Conservation (phyloP, 805 yeast genomes). For the Lipomyces sp. region DNA sequence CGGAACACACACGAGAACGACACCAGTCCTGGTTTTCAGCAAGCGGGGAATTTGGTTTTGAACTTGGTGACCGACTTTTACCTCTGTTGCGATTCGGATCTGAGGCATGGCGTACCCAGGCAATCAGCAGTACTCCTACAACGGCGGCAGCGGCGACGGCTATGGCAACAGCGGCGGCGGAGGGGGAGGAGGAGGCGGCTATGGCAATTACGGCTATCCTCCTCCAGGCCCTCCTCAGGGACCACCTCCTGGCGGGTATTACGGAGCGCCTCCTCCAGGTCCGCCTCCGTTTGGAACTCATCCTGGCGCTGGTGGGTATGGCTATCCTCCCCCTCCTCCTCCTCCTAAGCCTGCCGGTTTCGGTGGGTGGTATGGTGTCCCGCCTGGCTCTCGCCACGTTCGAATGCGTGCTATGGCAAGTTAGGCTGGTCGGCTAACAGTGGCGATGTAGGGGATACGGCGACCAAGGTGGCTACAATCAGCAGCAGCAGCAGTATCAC, state of each 20-base stretch:
- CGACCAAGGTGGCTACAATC: background rate
- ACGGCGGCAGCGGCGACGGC: constrained; percentile 24
- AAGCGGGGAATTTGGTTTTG: no score
- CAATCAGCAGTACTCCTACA: constrained; percentile 37
- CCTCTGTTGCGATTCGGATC: no score
- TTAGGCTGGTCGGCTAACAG: no score
- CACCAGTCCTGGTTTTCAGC: no score
- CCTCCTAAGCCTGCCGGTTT: no score
- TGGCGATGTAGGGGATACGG: no score
- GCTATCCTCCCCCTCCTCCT: no score
- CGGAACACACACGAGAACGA: no score
- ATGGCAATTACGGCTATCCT: constrained; percentile 15
- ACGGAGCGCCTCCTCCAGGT: background rate
- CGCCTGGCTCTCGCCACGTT: background rate
- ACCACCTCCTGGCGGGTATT: constrained; percentile 34
- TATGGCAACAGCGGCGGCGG: constrained; percentile 22
- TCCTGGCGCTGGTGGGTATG: constrained; percentile 18
- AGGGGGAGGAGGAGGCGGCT: constrained; percentile 1
- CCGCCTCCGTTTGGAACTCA: constrained; percentile 10
- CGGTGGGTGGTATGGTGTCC: background rate
- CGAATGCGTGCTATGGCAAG: no score
- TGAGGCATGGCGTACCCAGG: constrained; percentile 42
- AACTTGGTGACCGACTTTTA: no score
- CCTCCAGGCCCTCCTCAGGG: constrained; percentile 33
- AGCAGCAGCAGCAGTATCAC: background rate